Evolutionary conservation across 1,139 yeast species (phyloP), one percentile per base, ranked within the genome.

Genomic region (Sugiyamaella pinicola): DNA sequence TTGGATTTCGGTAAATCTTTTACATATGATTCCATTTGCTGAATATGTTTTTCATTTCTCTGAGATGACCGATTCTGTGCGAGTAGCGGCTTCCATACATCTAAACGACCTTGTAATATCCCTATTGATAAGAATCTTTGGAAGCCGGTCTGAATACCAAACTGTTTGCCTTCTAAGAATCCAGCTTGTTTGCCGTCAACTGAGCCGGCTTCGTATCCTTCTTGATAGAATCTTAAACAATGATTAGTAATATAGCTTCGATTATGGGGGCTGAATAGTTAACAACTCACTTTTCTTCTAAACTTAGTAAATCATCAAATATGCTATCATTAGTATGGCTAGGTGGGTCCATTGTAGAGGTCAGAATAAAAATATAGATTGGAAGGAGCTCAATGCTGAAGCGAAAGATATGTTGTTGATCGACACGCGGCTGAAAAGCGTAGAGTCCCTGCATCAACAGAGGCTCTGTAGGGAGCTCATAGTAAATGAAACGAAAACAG

Each of bases 101-200:
- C 71, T 1, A 80, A 64, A 4, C 86, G 67, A 5, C 88, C 88
- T 45, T 74, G 70, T 4, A 87, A 74, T 51, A 84, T 81, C 0
- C 95, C 95, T 2, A 86, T 66, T 0, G 85, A 69, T 12, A 84
- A 62, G 60, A 78, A 85, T 56, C 91, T 72, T 67, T 85, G 91
- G 63, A 81, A 86, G 0, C 90, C 95, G 0, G 89, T 84, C 63
- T 87, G 95, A 49, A 85, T 75, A 0, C 96, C 96, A 63, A 78
- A 85, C 59, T 85, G 87, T 60, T 82, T 83, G 1, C 96, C 96
- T 66, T 87, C 95, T 1, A 76, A 58, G 51, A 70, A 73, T 45
- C 93, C 91, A 42, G 83, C 84, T 49, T 67, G 63, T 48, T 74
- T 74, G 0, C 82, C 81, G 46, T 75, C 82, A 8, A 62, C 60